Conservation (phyloP, 257 asterid species). For the Pogostemon cablin region DNA sequence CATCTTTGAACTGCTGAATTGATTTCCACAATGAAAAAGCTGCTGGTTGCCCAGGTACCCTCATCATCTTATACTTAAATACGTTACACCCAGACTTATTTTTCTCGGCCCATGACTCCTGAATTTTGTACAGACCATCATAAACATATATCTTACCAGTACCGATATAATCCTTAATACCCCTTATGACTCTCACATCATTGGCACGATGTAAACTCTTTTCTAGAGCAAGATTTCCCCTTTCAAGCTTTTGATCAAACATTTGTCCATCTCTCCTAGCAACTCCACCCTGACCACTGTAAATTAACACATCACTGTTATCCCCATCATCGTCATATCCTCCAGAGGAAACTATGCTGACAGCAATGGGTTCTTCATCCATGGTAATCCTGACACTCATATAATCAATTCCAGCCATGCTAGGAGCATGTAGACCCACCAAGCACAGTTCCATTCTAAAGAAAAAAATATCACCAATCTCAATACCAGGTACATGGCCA, state of each 20-base stretch:
- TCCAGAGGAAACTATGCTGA: constrained; percentile 93
- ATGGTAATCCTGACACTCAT: constrained; percentile 65
- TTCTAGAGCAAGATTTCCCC: constrained; percentile 76
- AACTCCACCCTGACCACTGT: constrained; percentile 96
- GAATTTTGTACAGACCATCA: constrained; percentile 80
- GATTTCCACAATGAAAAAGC: constrained; percentile 89
- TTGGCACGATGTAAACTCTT: constrained; percentile 59
- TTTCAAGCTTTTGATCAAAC: constrained; percentile 96
- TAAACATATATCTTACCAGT: constrained; percentile 75
- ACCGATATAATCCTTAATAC: constrained; percentile 44
- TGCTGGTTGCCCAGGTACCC: constrained; percentile 89
- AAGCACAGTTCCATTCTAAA: constrained; percentile 89
- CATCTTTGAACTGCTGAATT: constrained; percentile 82
- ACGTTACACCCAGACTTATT: constrained; percentile 75
- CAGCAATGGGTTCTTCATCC: constrained; percentile 90
- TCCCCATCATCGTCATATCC: constrained; percentile 90
- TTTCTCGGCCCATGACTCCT: constrained; percentile 88
- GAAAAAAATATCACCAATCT: constrained; percentile 84
- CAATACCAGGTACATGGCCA: constrained; percentile 84
- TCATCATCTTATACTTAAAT: constrained; percentile 77
- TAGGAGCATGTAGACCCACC: constrained; percentile 89
- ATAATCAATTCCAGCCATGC: constrained; percentile 97
- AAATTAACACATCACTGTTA: constrained; percentile 68
- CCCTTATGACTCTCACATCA: constrained; percentile 61
- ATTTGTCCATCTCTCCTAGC: constrained; percentile 78